These are phyloP conservation scores for Chlamydomonas schloesseri DNA, from an alignment of 139 green algal genomes.

Conservation along the genomic window DNA sequence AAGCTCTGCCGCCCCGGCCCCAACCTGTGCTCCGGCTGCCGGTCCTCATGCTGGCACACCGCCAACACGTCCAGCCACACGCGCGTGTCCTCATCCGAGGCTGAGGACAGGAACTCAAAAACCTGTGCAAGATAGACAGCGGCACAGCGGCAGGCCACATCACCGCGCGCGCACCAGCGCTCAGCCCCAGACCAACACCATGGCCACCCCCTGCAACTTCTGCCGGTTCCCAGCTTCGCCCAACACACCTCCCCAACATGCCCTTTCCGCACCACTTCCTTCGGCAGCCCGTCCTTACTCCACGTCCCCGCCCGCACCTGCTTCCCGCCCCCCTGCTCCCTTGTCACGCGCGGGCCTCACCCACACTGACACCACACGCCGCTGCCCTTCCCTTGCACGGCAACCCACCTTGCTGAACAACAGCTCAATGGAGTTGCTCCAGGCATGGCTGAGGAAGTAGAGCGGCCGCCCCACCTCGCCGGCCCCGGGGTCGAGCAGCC, in stretches of 20 bases:
- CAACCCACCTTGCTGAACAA: constrained; percentile 7
- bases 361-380: background rate
- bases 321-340: no score
- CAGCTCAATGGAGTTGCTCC: constrained; percentile 33
- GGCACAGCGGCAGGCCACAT: background rate
- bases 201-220: no score
- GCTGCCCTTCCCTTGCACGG: background rate
- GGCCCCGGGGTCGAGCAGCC: background rate
- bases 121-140: background rate
- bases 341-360: no score
- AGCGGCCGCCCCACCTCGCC: constrained; percentile 20
- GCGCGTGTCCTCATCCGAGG: constrained; percentile 32
- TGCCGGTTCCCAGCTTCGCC: no score
- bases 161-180: no score
- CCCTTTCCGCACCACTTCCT: no score
- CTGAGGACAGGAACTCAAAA: constrained; percentile 40
- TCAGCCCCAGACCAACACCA: no score
- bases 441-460: constrained; percentile 41
- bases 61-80: constrained; percentile 43
- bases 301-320: no score
- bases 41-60: background rate
- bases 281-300: no score
- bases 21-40: no score
- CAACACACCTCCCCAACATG: no score
- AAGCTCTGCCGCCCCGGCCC: no score